Evolutionary conservation across 495 filamentous ascomycete species (phyloP).

Genomic region (Xanthoparmelia taractica): DNA sequence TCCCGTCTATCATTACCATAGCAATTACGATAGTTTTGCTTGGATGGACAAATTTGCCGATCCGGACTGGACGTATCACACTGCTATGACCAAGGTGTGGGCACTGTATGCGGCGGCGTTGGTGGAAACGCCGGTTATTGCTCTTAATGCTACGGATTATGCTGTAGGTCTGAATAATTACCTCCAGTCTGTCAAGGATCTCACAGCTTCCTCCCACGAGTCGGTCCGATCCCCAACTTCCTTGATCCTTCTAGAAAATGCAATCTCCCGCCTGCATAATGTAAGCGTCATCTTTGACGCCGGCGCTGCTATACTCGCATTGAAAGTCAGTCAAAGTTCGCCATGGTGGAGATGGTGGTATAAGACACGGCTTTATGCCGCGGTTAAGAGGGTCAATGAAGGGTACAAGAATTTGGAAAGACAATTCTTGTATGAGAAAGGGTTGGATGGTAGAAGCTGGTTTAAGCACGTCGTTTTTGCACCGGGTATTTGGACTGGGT

Average conservation of each 20-base stretch:
- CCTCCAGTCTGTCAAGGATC: slow-evolving; percentile 46
- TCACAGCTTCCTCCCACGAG: slow-evolving; percentile 30
- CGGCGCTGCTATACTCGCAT: slow-evolving; percentile 43
- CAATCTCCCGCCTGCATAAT: slow-evolving; percentile 42
- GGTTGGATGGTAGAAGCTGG: slow-evolving; percentile 53
- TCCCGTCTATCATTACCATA: slow-evolving; percentile 68
- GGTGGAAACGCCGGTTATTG: slow-evolving; percentile 41
- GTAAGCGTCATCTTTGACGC: slow-evolving; percentile 47
- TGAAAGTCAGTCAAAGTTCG: slow-evolving; percentile 42
- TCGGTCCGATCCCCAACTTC: slow-evolving; percentile 29
- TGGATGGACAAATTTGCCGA: slow-evolving; percentile 71
- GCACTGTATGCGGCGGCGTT: slow-evolving; percentile 42
- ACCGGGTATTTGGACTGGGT: slow-evolving; percentile 81
- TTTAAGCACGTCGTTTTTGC: slow-evolving; percentile 68
- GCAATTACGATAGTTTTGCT: slow-evolving; percentile 66
- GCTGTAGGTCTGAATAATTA: slow-evolving; percentile 39
- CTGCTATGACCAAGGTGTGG: slow-evolving; percentile 52
- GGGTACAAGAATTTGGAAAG: slow-evolving; percentile 58
- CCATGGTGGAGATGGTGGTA: slow-evolving; percentile 77
- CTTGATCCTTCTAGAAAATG: slow-evolving; percentile 38
- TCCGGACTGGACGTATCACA: slow-evolving; percentile 53
- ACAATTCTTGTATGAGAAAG: slow-evolving; percentile 50
- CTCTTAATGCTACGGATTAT: slow-evolving; percentile 44
- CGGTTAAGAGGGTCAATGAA: slow-evolving; percentile 47
- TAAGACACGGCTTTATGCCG: slow-evolving; percentile 52